These are phyloP conservation scores for Scutellaria galericulata DNA, from an alignment of 257 asterid species.

Conservation along the genomic window DNA sequence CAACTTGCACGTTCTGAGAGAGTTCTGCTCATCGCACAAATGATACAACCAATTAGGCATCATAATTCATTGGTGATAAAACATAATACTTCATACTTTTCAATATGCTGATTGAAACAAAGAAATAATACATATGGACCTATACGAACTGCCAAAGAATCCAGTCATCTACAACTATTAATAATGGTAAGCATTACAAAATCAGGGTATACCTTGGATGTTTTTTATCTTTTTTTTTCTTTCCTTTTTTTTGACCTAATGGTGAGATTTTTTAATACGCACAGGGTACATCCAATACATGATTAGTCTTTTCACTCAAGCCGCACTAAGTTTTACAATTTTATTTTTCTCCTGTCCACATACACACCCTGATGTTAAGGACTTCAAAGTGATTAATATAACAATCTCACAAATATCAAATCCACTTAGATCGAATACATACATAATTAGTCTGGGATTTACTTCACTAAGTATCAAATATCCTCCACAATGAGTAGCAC, in stretches of 20 bases:
- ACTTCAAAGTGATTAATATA: conserved; percentile 1
- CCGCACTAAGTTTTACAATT: neutral
- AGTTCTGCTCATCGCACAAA: conserved; percentile 56
- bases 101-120: conserved; percentile 12
- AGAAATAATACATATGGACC: conserved; percentile 7
- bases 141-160: neutral
- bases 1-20: conserved; percentile 74
- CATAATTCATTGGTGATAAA: neutral
- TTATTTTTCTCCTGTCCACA: neutral
- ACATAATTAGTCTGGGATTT: conserved; percentile 1
- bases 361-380: neutral
- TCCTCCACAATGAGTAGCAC: neutral
- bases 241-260: neutral
- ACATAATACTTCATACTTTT: conserved; percentile 19
- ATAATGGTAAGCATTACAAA: conserved; percentile 5
- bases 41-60: conserved; percentile 12
- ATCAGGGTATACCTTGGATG: conserved; percentile 25
- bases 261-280: neutral
- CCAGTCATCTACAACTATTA: neutral
- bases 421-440: neutral
- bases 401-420: neutral
- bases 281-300: neutral
- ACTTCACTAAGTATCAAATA: conserved; percentile 3
- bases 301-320: neutral
- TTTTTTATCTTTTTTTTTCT: neutral